Base-by-base conservation (phyloP, 2,329 filamentous ascomycete genomes). In the Intubia oerlemansii region DNA sequence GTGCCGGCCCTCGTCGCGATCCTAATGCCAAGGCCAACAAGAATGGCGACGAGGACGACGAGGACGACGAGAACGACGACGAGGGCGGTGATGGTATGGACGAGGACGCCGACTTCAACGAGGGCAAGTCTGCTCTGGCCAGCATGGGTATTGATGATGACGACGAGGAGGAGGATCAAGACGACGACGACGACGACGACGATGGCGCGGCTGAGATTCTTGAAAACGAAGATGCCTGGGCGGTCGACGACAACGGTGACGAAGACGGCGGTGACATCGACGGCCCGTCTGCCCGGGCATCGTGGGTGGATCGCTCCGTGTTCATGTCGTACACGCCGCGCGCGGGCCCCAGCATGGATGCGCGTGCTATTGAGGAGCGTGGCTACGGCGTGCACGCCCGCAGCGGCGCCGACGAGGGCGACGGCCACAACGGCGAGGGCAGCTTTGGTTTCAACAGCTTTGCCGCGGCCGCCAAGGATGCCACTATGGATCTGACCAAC, bases 271-370 rank as follows among this genome's bases (percentile, higher is more conserved):
- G 17, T n/a, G n/a, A n/a, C n/a, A n/a, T n/a, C n/a, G n/a, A n/a
- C n/a, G 17, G 34, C 23, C 19, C 15, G 2, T 14, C 22, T 17
- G 14, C 25, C 10, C 14, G 66, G 57, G 49, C 56, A 10, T 64
- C 71, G 25, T 92, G 71, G 62, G 70, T 79, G 44, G 84, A 93
- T 46, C 65, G 72, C 0, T 84, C 93, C 25, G 69, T 88, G 41
- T 98, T 90, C 68, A 95, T 98, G 82, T 78, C 80, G 8, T 98
- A 98, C 59, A 79, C 70, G 2, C 88, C 88, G 0, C 73, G 77
- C 36, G 71, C 70, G 24, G 64, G 67, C 41, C 88, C 85, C 48
- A 30, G 28, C 34, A 21, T 34, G 19, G 34, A 26, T 16, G 25
- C 20, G 2, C 37, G 37, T 2, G 60, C 76, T 5, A 79, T 76